Evolutionary conservation across 495 filamentous ascomycete species (phyloP).

Genomic region (Echria macrotheca): DNA sequence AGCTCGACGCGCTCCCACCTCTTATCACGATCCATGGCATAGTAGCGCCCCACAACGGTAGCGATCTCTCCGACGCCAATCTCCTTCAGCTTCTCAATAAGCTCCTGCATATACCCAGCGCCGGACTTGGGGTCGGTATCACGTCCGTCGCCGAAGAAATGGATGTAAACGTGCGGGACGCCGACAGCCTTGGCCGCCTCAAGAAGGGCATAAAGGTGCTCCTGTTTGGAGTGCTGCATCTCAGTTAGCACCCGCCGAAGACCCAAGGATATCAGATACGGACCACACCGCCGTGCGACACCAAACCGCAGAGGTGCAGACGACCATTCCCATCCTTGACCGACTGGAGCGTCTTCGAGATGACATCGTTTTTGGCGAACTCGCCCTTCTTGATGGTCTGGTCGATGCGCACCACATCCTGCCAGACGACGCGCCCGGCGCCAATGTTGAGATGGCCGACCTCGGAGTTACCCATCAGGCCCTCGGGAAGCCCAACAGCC

Average conservation of each 20-base stretch:
- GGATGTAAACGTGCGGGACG: constrained; percentile 89
- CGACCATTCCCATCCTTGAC: constrained; percentile 86
- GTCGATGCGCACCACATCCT: constrained; percentile 98
- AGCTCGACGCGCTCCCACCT: constrained; percentile 93
- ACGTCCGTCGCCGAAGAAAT: constrained; percentile 97
- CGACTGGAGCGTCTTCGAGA: constrained; percentile 69
- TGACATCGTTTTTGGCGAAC: constrained; percentile 68
- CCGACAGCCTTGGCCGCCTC: constrained; percentile 81
- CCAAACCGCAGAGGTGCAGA: constrained; percentile 81
- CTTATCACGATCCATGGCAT: constrained; percentile 99
- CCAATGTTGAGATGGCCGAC: constrained; percentile 98
- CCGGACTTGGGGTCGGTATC: constrained; percentile 96
- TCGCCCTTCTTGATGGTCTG: constrained; percentile 86
- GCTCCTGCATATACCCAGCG: constrained; percentile 75
- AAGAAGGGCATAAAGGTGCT: constrained; percentile 81
- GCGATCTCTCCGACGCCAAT: constrained; percentile 81
- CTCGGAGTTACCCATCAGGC: constrained; percentile 97
- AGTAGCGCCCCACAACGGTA: constrained; percentile 95
- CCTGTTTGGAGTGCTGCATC: constrained; percentile 78
- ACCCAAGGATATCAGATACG: background rate
- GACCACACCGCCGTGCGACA: constrained; percentile 91
- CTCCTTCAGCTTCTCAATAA: constrained; percentile 72
- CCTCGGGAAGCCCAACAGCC: constrained; percentile 91
- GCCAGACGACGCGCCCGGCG: constrained; percentile 96
- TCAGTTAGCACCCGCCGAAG: background rate